Base-by-base conservation (phyloP, 768 basidiomycete species). In the Butyriboletus loyo region DNA sequence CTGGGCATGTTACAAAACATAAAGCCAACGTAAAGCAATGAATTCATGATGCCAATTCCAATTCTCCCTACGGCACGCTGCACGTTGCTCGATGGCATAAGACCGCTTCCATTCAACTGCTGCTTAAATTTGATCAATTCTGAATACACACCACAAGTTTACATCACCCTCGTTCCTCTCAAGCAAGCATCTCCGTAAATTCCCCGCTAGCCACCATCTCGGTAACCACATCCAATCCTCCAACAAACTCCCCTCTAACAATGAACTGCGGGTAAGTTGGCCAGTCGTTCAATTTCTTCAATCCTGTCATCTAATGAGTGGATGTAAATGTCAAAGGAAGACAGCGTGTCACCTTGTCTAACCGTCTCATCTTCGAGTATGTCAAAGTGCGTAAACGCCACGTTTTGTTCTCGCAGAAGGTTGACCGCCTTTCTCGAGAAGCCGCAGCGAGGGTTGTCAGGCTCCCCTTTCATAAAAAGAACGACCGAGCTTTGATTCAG, bases 221-320 rank as follows among this genome's bases (percentile, higher is more conserved):
- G 67, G 84, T 81, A 22, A 95, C 81, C 46, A 98, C 86, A 66
- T 99, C 96, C 46, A 98, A 72, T 5, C 96, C 96, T n/a, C 96
- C 96, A 15, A 97, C 85, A 17, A 99, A 78, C 67, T 98, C 92
- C 6, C 97, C 95, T 3, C 90, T 83, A 46, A 93, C 76, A 57
- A 94, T 87, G 21, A 96, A 75, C 65, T 92, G 90, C 4, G 90
- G 89, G 74, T 81, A 92, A 4, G 89, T 96, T 0, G 92, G 92
- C 92, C 92, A 95, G 54, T 93, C 80, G 64, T 95, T 95, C 54
- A 92, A 64, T 55, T 76, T 80, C 72, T 86, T 86, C 47, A 86
- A 78, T 65, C 81, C 92, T 83, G 56, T 30, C 42, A 39, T 35
- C n/a, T 4, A 10, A 37, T 61, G 40, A 63, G 57, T 30, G 22